Evolutionary conservation across 306 rosid genomes (phyloP), one percentile per base, ranked within the genome.

Genomic region (Echinosophora koreensis): DNA sequence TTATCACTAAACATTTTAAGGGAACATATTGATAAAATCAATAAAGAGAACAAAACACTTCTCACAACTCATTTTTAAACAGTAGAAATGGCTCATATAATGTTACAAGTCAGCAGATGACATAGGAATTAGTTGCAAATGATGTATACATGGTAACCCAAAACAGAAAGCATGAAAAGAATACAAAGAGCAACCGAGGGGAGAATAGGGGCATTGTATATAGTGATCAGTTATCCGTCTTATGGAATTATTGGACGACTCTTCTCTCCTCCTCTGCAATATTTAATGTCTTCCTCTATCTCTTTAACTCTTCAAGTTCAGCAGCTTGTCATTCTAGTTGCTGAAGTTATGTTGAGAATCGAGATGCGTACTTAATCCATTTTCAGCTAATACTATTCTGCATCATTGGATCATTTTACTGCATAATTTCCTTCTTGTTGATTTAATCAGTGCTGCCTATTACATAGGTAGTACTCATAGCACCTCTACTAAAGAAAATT

Each of bases 1-100:
- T 69, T 64, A 66, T 50, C 74, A 71, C 63, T 27, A 51, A 64
- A 60, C 58, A 56, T 70, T 59, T 62, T 7, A 15, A 50, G 32
- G 4, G 17, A 69, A 16, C 8, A 58, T 5, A 15, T 2, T 41
- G 11, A 73, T 57, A 77, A 77, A 56, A 27, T 66, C 59, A 62
- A 81, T 17, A 60, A 44, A 71, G 39, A 60, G 27, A 66, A 22
- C n/a, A 68, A 12, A 32, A 71, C 17, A 13, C 27, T 13, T 35
- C 22, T 17, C 52, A 51, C 28, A 49, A 3, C 42, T 35, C 27
- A 46, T 4, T 47, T 51, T 52, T 27, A 22, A 42, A 30, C 22
- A 10, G 58, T 60, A 39, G 69, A 58, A 57, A 80, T 37, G 46
- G 66, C 42, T 39, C 64, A 64, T 47, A 64, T 44, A 12, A 52